phyloP scores from a whole-genome alignment of 1,284 basidiomycete genomes.

The Heliocybe sulcata region DNA sequence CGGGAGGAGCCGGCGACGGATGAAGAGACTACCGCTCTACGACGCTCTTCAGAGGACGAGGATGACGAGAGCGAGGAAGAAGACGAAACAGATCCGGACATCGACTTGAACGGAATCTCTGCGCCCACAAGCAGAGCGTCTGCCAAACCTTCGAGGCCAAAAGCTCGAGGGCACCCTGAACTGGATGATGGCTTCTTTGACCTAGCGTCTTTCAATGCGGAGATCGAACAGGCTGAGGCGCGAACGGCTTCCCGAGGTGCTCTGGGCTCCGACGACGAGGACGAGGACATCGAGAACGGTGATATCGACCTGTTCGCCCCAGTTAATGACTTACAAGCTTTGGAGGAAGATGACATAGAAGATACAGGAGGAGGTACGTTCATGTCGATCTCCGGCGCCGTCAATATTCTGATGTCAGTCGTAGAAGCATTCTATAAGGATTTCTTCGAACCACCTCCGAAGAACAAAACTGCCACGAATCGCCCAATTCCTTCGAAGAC shows the following conservation, averaged over 20 bases:
- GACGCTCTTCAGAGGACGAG: slow-evolving; percentile 43
- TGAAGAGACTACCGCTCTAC: slow-evolving; percentile 31
- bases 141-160: slow-evolving; percentile 14
- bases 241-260: slow-evolving; percentile 53
- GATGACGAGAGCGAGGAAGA: slow-evolving; percentile 32
- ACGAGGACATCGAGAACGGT: slow-evolving; percentile 39
- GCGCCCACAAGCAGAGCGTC: neutral
- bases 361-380: slow-evolving; percentile 38
- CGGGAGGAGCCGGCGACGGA: slow-evolving; percentile 21
- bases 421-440: slow-evolving; percentile 62
- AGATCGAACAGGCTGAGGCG: slow-evolving; percentile 79
- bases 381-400: neutral
- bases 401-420: slow-evolving; percentile 6
- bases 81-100: slow-evolving; percentile 16
- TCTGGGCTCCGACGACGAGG: slow-evolving; percentile 46
- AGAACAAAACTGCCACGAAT: slow-evolving; percentile 16
- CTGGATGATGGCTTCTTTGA: slow-evolving; percentile 96
- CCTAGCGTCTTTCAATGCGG: slow-evolving; percentile 83
- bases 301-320: slow-evolving; percentile 69
- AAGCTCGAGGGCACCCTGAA: slow-evolving; percentile 37
- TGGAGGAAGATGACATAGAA: slow-evolving; percentile 28
- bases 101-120: slow-evolving; percentile 3
- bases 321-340: slow-evolving; percentile 29
- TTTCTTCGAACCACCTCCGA: slow-evolving; percentile 60
- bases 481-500: slow-evolving; percentile 11